Evolutionary conservation across 1,284 basidiomycete species (phyloP).

Genomic region (Ustilago hordei): DNA sequence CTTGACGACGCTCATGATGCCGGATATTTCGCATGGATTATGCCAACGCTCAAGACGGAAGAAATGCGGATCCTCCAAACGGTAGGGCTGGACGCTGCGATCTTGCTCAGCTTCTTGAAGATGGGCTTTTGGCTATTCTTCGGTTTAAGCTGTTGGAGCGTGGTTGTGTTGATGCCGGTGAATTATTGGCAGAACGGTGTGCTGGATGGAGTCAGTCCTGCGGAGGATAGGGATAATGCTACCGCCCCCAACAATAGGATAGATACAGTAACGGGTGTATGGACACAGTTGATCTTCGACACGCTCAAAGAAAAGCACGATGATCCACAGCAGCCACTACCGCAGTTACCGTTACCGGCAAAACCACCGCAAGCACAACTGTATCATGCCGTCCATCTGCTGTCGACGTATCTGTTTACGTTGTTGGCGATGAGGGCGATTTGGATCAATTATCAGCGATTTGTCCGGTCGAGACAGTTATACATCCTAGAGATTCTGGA

Average conservation of each 20-base stretch:
- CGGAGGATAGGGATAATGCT: slow-evolving; percentile 50
- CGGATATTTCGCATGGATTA: slow-evolving; percentile 92
- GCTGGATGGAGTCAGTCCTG: slow-evolving; percentile 67
- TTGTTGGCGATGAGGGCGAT: slow-evolving; percentile 85
- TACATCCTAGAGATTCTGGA: slow-evolving; percentile 94
- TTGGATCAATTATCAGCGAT: slow-evolving; percentile 87
- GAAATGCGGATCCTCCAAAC: slow-evolving; percentile 96
- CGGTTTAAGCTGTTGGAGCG: slow-evolving; percentile 77
- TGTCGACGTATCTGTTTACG: slow-evolving; percentile 94
- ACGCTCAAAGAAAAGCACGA: slow-evolving; percentile 20
- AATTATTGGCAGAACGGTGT: slow-evolving; percentile 67
- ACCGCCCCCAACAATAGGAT: slow-evolving; percentile 15
- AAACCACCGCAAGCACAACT: slow-evolving; percentile 67
- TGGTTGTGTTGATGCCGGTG: slow-evolving; percentile 67
- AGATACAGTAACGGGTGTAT: slow-evolving; percentile 26
- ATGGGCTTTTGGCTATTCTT: slow-evolving; percentile 91
- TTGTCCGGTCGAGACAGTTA: slow-evolving; percentile 89
- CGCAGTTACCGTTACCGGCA: slow-evolving; percentile 48
- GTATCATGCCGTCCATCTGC: slow-evolving; percentile 77
- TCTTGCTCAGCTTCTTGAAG: slow-evolving; percentile 93
- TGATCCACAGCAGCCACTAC: slow-evolving; percentile 46
- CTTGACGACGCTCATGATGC: slow-evolving; percentile 80
- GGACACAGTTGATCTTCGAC: slow-evolving; percentile 34
- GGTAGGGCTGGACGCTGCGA: slow-evolving; percentile 93
- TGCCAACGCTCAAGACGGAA: slow-evolving; percentile 88